Evolutionary conservation across 73 alveolate genomes (phyloP), one percentile per base, ranked within the genome.

Genomic region (Paramecium caudatum): DNA sequence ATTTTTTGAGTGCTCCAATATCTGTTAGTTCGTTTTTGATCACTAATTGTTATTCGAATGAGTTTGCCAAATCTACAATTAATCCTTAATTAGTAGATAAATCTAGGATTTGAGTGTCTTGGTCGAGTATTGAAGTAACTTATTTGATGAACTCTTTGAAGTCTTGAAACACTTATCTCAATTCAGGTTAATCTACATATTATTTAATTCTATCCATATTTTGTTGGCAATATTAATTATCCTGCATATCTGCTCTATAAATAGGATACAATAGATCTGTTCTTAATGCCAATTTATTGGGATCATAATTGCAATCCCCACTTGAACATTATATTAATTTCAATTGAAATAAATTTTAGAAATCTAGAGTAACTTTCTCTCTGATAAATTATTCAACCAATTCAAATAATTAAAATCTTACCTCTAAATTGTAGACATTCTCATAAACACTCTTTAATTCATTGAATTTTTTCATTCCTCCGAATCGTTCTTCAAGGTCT

Each of bases 371-470:
- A 8, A 65, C 13, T 5, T 65, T 65, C 2, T 65, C 5, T 13
- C 34, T n/a, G 33, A 65, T 33, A n/a, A 65, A 65, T 13, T 65
- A 25, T n/a, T 36, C 49, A 10, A 65, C 17, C 12, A 65, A 32
- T 30, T 36, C 50, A 65, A 3, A 65, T 65, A 65, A 13, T 65
- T 65, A 17, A 3, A 32, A 65, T 65, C 83, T 65, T 30, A 65
- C 19, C 23, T 37, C 80, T 27, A 43, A 55, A 15, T 55, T 17
- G 34, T 65, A 49, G 34, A 65, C 19, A 65, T 65, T 30, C 1
- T 13, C 61, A 65, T 65, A 32, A 34, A 65, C 3, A 30, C 25
- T 33, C 49, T 36, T 65, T 65, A 65, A 65, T 9, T 65, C 49
- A 13, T 65, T 5, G 16, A 65, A 65, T 32, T 36, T 15, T 8